These are phyloP conservation scores for Panus rudis DNA, from an alignment of 768 basidiomycete genomes.

Conservation along the genomic window DNA sequence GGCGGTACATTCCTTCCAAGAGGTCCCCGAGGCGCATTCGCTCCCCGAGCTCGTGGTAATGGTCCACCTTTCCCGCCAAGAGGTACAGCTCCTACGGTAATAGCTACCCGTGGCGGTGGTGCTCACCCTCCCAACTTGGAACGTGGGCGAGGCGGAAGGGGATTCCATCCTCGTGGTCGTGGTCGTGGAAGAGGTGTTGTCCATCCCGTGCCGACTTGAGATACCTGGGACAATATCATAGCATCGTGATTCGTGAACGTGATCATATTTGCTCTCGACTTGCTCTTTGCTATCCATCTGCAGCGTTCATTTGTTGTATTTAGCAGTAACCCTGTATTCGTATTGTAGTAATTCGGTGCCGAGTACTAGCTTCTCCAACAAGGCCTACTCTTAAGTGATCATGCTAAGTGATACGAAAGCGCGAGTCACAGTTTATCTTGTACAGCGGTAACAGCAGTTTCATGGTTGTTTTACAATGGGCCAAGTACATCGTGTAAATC, in stretches of 20 bases:
- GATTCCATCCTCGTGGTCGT: background rate
- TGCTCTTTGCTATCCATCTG: too few species aligned
- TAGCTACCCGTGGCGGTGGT: constrained; percentile 32
- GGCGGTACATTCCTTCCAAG: too few species aligned
- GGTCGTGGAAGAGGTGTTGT: background rate
- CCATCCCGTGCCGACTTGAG: background rate
- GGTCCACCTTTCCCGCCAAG: constrained; percentile 15
- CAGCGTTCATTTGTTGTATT: too few species aligned
- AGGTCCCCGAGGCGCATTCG: constrained; percentile 5
- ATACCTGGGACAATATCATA: background rate
- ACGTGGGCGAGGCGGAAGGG: constrained; percentile 22
- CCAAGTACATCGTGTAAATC: too few species aligned
- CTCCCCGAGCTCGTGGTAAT: constrained; percentile 4
- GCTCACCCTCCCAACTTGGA: constrained; percentile 23
- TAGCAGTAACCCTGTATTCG: too few species aligned
- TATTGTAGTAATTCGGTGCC: background rate
- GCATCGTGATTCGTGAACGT: background rate
- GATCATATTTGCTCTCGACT: too few species aligned
- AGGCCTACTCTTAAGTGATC: too few species aligned
- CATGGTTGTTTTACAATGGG: too few species aligned
- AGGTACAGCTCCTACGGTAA: constrained; percentile 10
- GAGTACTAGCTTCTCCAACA: too few species aligned
- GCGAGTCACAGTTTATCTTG: too few species aligned
- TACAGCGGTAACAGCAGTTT: too few species aligned
- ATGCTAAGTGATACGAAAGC: too few species aligned